A percentile compares a stretch with the other conserved stretches of the same genome.
Conservation (phyloP, 441 rosid genomes). For the Arabidopsis lyrata region DNA sequence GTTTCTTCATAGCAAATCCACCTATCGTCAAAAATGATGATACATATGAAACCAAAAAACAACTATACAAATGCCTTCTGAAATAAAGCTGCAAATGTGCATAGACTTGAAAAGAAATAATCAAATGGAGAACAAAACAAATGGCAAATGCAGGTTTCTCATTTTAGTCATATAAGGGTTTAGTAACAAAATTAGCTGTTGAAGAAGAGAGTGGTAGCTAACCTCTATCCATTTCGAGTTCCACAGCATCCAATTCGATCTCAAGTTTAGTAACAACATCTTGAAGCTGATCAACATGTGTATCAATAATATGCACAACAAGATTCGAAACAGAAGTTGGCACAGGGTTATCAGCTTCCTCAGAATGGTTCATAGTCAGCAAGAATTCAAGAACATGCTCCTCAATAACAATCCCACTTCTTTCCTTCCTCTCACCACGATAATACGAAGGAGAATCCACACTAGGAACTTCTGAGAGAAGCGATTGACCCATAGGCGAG, state of each 20-base stretch:
- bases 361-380: constrained; percentile 95
- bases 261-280: constrained; percentile 87
- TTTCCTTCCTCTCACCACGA: constrained; percentile 60
- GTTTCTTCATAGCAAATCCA: constrained; percentile 86
- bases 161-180: neutral
- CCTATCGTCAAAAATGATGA: constrained; percentile 49
- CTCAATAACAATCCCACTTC: constrained; percentile 72
- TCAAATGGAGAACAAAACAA: constrained; percentile 3
- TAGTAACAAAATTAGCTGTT: neutral
- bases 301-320: constrained; percentile 83
- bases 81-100: constrained; percentile 7
- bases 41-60: constrained; percentile 8
- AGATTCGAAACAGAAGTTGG: constrained; percentile 89
- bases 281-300: constrained; percentile 93
- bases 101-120: constrained; percentile 1
- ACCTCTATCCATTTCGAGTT: constrained; percentile 87
- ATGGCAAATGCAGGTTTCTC: neutral
- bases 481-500: constrained; percentile 79
- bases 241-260: constrained; percentile 88
- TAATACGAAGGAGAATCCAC: constrained; percentile 64
- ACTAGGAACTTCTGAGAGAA: constrained; percentile 89
- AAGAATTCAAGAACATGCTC: constrained; percentile 97
- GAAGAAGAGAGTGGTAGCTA: constrained; percentile 24
- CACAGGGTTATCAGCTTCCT: constrained; percentile 96
- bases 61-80: neutral